Conservation (phyloP, 208 protist genomes). For the Leishmania arabica region DNA sequence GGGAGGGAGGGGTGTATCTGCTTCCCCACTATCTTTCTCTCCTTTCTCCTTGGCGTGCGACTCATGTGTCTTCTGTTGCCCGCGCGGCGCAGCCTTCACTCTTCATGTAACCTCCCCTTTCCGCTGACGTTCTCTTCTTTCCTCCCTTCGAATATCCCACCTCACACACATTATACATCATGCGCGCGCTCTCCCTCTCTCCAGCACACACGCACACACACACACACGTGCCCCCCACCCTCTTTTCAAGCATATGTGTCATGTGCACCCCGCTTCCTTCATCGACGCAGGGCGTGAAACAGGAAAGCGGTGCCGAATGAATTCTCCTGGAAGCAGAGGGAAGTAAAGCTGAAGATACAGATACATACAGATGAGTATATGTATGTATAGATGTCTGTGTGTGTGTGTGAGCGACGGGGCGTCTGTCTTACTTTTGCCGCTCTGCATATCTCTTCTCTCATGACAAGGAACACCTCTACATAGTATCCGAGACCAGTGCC, state of each 20-base stretch:
- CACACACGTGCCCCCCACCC: background rate
- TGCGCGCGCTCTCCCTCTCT: background rate
- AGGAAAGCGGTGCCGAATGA: too few species aligned
- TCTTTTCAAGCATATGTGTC: background rate
- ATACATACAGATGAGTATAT: background rate
- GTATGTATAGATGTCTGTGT: background rate
- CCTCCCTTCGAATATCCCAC: background rate
- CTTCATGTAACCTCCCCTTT: background rate
- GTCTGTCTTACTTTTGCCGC: background rate
- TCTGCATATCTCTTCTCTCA: background rate
- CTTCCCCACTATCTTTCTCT: slow-evolving; percentile 3
- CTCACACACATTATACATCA: too few species aligned
- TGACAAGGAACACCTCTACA: too few species aligned
- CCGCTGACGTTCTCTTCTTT: background rate
- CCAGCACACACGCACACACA: background rate
- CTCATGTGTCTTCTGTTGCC: background rate
- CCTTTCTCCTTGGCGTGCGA: background rate
- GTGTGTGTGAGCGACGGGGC: background rate
- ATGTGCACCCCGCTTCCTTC: too few species aligned
- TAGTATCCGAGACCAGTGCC: too few species aligned
- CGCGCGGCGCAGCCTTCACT: background rate
- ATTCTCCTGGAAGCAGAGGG: too few species aligned
- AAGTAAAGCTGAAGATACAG: too few species aligned
- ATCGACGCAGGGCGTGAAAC: too few species aligned
- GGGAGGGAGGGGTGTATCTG: background rate